phyloP scores from a whole-genome alignment of 148 eudicot species.

The Diospyros lotus region DNA sequence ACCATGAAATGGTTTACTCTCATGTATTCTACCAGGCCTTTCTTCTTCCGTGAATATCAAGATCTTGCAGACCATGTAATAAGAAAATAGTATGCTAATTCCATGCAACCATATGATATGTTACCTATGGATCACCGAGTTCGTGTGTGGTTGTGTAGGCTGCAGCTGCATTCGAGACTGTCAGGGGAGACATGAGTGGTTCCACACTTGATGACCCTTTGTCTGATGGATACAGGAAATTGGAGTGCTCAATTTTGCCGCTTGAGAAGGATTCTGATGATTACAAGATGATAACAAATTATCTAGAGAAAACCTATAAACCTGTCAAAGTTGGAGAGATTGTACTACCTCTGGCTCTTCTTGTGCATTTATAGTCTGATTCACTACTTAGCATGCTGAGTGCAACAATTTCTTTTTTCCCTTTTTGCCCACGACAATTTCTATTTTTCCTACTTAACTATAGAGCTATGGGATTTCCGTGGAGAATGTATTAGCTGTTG shows the following conservation, averaged over 20 bases:
- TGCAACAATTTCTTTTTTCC: background rate
- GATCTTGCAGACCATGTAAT: conserved; percentile 80
- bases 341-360: conserved; percentile 21
- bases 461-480: conserved; percentile 72
- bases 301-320: conserved; percentile 76
- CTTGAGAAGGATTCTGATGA: conserved; percentile 61
- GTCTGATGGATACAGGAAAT: conserved; percentile 51
- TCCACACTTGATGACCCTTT: conserved; percentile 73
- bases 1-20: conserved; percentile 82
- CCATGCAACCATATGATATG: background rate
- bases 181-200: conserved; percentile 73
- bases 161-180: conserved; percentile 56
- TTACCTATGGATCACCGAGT: background rate
- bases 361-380: background rate
- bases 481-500: conserved; percentile 63
- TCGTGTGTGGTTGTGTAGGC: conserved; percentile 33
- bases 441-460: too few relatives aligned
- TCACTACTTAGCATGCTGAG: background rate
- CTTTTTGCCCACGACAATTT: background rate
- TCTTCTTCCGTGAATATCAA: conserved; percentile 42
- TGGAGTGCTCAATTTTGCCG: conserved; percentile 54
- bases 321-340: conserved; percentile 69
- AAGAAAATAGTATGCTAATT: background rate
- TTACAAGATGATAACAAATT: conserved; percentile 68
- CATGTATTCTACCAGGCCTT: conserved; percentile 70